Base-by-base conservation (phyloP, 495 filamentous ascomycete species). In the Penicillium waksmanii region DNA sequence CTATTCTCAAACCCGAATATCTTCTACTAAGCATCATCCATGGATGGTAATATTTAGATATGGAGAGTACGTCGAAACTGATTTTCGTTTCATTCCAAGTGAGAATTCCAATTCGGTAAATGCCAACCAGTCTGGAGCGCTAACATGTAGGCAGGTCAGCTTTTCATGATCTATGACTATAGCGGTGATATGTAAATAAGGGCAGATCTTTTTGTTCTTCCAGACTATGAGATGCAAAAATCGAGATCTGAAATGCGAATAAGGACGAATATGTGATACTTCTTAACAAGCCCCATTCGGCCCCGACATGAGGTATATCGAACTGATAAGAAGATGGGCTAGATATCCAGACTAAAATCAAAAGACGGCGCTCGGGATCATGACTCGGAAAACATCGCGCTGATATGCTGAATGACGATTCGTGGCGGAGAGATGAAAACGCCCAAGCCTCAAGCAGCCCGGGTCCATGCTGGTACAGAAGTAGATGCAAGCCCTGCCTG, bases 361-460 rank as follows among this genome's bases (percentile, higher is more conserved):
- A 58, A 69, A 64, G 64, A 74, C 68, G 69, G 68, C 67, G 73
- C 63, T 74, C 61, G 62, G 66, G 67, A 66, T 69, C 73, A 75
- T 71, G 67, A 70, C 72, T 67, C 65, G 57, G 62, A 62, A 68
- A 66, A 73, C 51, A 67, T 75, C 72, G 70, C 74, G 70, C 71
- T 75, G 68, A 71, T 71, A 77, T 77, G 76, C 74, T 78, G 54
- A 68, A 72, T 70, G 63, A 75, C 62, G 56, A 68, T 57, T 62
- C 53, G 60, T 63, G 57, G 50, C 51, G 58, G 51, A 68, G 49
- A 53, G 46, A 61, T 51, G 55, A 64, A 55, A 66, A 58, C 43
- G 58, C 52, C 65, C 62, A 53, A 57, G 51, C 36, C 33, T 62
- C 48, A 34, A 27, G n/a, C 42, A 43, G 52, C 25, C 25, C 40